phyloP scores from a whole-genome alignment of 139 green algal species.

The Diplosphaera chodatii region DNA sequence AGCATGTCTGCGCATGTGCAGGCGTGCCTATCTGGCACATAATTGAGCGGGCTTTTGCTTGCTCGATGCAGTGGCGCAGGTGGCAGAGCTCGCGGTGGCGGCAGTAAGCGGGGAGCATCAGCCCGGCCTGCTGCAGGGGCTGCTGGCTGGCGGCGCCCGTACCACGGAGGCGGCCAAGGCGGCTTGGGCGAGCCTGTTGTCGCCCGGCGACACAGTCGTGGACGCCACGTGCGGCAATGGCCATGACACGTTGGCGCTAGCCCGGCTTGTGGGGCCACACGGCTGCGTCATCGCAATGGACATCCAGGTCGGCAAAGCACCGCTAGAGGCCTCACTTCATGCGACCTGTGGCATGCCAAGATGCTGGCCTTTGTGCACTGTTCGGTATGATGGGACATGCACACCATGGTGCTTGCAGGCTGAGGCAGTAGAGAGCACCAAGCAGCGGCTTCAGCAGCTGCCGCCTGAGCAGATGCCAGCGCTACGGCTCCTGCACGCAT shows the following conservation, averaged over 20 bases:
- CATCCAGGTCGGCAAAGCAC: too few relatives aligned
- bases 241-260: conserved; percentile 56
- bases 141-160: background rate
- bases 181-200: conserved; percentile 33
- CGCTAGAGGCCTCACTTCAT: too few relatives aligned
- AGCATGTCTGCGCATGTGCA: too few relatives aligned
- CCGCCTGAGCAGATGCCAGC: background rate
- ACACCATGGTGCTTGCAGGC: too few relatives aligned
- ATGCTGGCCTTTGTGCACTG: too few relatives aligned
- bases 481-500: conserved; percentile 11
- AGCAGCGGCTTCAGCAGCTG: background rate
- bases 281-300: conserved; percentile 53
- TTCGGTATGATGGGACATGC: too few relatives aligned
- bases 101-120: too few relatives aligned
- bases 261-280: conserved; percentile 31
- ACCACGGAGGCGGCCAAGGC: conserved; percentile 23
- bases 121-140: background rate
- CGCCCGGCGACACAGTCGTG: conserved; percentile 37
- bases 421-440: conserved; percentile 3
- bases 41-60: too few relatives aligned
- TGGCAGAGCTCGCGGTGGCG: too few relatives aligned
- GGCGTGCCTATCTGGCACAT: too few relatives aligned
- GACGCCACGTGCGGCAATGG: conserved; percentile 60
- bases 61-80: too few relatives aligned
- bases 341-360: too few relatives aligned